Conservation (phyloP, 2,329 filamentous ascomycete species). For the Raffaelea albimanens region DNA sequence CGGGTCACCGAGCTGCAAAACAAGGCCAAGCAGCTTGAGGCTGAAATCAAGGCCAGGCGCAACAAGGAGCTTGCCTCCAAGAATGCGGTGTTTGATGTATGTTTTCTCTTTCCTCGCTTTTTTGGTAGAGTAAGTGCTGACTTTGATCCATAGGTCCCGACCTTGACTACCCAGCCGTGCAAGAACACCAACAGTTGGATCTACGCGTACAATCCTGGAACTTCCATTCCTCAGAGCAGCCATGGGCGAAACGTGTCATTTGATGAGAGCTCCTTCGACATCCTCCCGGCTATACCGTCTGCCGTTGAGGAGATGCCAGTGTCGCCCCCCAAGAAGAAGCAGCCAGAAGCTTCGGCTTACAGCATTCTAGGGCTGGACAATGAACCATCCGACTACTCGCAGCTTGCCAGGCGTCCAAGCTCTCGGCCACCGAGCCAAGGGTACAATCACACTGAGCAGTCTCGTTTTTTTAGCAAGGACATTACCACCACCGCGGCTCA, state of each 20-base stretch:
- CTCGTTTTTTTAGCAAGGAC: too few species aligned
- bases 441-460: too few species aligned
- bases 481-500: too few species aligned
- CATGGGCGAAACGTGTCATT: not conserved
- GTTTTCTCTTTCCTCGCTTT: slow-evolving; percentile 9
- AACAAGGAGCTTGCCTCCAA: not conserved
- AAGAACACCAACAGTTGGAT: not conserved
- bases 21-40: not conserved
- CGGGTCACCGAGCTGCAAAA: slow-evolving; percentile 1
- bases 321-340: slow-evolving; percentile 3
- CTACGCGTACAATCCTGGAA: not conserved
- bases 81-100: slow-evolving; percentile 29
- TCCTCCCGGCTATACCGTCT: slow-evolving; percentile 4
- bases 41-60: not conserved
- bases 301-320: slow-evolving; percentile 11
- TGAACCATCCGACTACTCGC: too few species aligned
- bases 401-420: too few species aligned
- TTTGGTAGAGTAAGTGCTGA: not conserved
- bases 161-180: not conserved
- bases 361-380: too few species aligned
- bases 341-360: not conserved
- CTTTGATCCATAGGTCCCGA: not conserved
- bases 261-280: not conserved
- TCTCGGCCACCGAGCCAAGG: too few species aligned
- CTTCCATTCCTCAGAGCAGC: not conserved